Evolutionary conservation across 1,284 basidiomycete species (phyloP), one percentile per base, ranked within the genome.

Genomic region (Ustilago tritici): DNA sequence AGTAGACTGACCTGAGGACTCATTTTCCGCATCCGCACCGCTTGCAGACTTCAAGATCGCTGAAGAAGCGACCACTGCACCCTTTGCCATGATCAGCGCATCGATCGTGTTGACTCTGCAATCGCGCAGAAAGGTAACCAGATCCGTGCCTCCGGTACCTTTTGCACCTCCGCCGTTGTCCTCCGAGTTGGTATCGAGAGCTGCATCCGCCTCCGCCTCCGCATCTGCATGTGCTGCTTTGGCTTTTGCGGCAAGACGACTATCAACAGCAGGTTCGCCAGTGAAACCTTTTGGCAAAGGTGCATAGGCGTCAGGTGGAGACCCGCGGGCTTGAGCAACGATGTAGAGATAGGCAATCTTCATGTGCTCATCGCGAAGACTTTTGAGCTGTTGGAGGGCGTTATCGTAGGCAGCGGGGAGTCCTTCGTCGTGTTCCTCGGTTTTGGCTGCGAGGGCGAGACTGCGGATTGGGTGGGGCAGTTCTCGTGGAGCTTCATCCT

Each of bases 281-380:
- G 76, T 78, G 50, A 82, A 76, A 4, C 63, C 65, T 38, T 76
- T 76, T 14, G 68, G 66, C 17, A 83, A 66, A 17, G 66, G 70
- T 4, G 81, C 72, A 36, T 76, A 81, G 46, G 80, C 79, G 14
- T 70, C 56, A 3, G 81, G 78, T 9, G 82, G 80, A 8, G 74
- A 62, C 2, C 63, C 59, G 41, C 80, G 72, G n/a, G 82, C 76
- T 55, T 83, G 83, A 11, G 75, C 67, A 28, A 85, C 75, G 61
- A 84, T 95, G 86, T 95, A 96, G 57, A 93, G 82, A 34, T 93
- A 90, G 28, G 93, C 94, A 65, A 97, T 92, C 61, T 91, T 90
- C 88, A 98, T 92, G 87, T 97, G 95, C 54, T 91, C 91, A 82
- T 96, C 93, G 56, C 95, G 89, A 84, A 98, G 92, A 56, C 89